Base-by-base conservation (phyloP, 2,329 filamentous ascomycete species). In the Cytospora schulzeri region DNA sequence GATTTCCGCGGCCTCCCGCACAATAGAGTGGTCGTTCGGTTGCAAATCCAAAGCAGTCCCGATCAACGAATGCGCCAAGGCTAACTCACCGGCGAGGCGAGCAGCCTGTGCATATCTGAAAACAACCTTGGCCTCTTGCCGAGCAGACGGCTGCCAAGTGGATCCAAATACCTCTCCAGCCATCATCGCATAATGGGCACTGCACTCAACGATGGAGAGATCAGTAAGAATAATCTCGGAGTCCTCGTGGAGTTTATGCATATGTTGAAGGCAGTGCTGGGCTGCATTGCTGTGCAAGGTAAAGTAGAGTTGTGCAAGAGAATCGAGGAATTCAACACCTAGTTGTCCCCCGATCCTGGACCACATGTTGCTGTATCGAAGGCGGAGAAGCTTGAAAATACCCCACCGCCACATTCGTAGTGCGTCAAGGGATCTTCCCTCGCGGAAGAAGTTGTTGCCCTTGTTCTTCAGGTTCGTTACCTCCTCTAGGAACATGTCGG, bases 101-200 rank as follows among this genome's bases (percentile, higher is more conserved):
- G 31, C 50, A 15, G 62, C 62, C 28, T 62, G 57, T 22, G 64
- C 60, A 4, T n/a, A 12, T 19, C 60, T 57, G 53, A 63, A 66
- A 3, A 22, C 48, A 12, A 63, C 35, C 31, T 66, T 60, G 3
- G 60, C 64, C 64, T 29, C 38, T 31, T 66, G 60, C 22, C 53
- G 24, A 26, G 45, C 15, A n/a, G 24, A 63, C 3, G 64, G 64
- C 26, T 19, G 19, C 64, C 60, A 66, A 17, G 31, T 12, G 9
- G 55, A 24, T 17, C 33, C 52, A 15, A 65, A 55, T 11, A 14
- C 15, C 6, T 53, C 38, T 4, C 48, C 41, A 11, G 55, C 63
- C 14, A 12, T 28, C 33, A 31, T 57, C 1, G 63, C 63, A 22
- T 35, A 38, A 1, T 55, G 29, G 28, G 33, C 19, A 41, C 48